phyloP scores from a whole-genome alignment of 108 stramenopile species.

The Conticribra weissflogii region DNA sequence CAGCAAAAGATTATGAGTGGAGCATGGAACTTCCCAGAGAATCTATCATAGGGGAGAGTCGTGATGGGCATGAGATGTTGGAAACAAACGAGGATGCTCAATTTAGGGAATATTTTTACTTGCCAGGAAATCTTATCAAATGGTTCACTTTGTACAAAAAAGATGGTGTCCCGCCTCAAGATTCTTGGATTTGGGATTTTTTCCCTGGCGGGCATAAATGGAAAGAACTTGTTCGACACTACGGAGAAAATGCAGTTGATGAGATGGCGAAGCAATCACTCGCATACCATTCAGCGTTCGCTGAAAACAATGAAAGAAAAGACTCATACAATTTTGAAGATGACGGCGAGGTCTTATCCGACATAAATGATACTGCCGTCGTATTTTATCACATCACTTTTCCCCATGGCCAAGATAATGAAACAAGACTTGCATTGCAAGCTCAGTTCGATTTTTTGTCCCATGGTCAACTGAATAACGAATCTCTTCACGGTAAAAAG shows the following conservation, averaged over 20 bases:
- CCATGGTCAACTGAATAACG: conserved; percentile 41
- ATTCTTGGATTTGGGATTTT: conserved; percentile 56
- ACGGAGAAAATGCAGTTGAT: conserved; percentile 38
- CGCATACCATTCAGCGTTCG: conserved; percentile 35
- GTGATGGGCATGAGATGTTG: no score
- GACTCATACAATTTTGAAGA: conserved; percentile 2
- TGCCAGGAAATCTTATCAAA: conserved; percentile 50
- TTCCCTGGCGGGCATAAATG: conserved; percentile 54
- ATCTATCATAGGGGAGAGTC: no score
- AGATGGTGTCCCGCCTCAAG: conserved; percentile 34
- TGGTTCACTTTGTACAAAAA: conserved; percentile 53
- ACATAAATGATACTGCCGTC: conserved; percentile 21
- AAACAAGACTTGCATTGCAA: conserved; percentile 29
- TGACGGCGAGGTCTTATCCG: conserved; percentile 6
- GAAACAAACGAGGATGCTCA: conserved; percentile 42
- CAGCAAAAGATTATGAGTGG: no score
- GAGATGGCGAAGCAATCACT: conserved; percentile 32
- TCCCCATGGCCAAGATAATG: conserved; percentile 27
- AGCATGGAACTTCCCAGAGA: no score
- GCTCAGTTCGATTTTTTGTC: conserved; percentile 39
- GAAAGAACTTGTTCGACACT: conserved; percentile 35
- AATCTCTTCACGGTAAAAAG: conserved; percentile 19
- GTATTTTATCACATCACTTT: conserved; percentile 44
- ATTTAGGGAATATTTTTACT: conserved; percentile 51
- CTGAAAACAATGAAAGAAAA: conserved; percentile 4